Conservation (phyloP, 495 filamentous ascomycete species). For the Hyphodiscus hymeniophilus region DNA sequence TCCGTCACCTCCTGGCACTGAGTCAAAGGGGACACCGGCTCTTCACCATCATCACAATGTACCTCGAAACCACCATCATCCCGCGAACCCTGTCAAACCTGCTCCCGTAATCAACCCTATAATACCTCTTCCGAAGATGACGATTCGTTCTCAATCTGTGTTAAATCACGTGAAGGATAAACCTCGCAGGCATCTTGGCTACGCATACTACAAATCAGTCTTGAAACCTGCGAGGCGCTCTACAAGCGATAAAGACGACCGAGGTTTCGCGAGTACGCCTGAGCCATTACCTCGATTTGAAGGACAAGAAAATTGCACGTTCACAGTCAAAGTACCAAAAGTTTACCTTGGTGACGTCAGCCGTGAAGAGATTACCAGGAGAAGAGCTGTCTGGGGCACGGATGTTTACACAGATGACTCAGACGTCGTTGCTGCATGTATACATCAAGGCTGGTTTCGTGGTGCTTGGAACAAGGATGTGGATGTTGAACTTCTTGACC, state of each 20-base stretch:
- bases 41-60: constrained; percentile 22
- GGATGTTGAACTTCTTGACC: constrained; percentile 53
- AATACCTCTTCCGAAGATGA: constrained; percentile 53
- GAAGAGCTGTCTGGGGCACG: constrained; percentile 81
- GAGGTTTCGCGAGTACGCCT: constrained; percentile 62
- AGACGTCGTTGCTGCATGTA: constrained; percentile 84
- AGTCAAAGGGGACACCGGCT: constrained; percentile 12
- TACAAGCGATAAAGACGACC: constrained; percentile 15
- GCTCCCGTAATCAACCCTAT: constrained; percentile 33
- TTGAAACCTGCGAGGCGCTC: constrained; percentile 49
- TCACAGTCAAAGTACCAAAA: constrained; percentile 78
- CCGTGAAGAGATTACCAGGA: constrained; percentile 72
- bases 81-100: constrained; percentile 27
- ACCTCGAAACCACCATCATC: constrained; percentile 58
- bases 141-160: constrained; percentile 57
- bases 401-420: constrained; percentile 95
- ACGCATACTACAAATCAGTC: constrained; percentile 38
- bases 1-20: constrained; percentile 14
- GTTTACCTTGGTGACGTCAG: constrained; percentile 58
- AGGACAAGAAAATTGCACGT: constrained; percentile 79
- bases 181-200: constrained; percentile 73
- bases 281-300: constrained; percentile 71
- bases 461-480: constrained; percentile 80
- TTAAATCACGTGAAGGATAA: constrained; percentile 59
- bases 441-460: constrained; percentile 86